Evolutionary conservation across 768 basidiomycete species (phyloP).

Genomic region (Tulasnella calospora): DNA sequence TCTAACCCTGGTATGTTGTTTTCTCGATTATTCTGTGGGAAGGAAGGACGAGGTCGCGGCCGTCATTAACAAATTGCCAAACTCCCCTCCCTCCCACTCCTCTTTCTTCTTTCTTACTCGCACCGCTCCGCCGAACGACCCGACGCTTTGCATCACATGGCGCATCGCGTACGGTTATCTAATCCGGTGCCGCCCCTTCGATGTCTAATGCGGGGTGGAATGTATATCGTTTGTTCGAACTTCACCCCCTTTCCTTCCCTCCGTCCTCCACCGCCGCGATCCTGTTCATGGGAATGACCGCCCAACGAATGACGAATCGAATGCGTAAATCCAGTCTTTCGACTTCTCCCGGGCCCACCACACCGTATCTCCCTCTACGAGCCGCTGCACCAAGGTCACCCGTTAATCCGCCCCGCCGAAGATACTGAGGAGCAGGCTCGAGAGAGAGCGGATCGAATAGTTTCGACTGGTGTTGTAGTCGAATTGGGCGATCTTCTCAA

Average conservation of each 20-base stretch:
- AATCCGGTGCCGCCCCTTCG: not conserved
- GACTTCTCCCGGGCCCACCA: conserved; percentile 16
- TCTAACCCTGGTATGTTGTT: not conserved
- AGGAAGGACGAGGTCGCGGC: not conserved
- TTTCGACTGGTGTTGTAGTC: conserved; percentile 10
- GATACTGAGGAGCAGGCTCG: conserved; percentile 4
- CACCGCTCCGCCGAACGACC: not conserved
- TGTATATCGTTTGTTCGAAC: not conserved
- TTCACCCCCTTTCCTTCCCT: not conserved
- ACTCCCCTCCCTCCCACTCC: not conserved
- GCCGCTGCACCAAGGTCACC: conserved; percentile 14
- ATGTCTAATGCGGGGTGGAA: not conserved
- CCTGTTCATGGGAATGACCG: not conserved
- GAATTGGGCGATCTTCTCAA: conserved; percentile 8
- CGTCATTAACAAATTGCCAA: conserved; percentile 1
- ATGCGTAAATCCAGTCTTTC: not conserved
- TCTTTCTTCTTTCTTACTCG: not conserved
- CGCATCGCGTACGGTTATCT: not conserved
- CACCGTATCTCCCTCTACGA: conserved; percentile 8
- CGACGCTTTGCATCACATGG: not conserved
- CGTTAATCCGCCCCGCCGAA: conserved; percentile 18
- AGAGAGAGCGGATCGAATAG: conserved; percentile 1
- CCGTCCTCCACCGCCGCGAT: not conserved
- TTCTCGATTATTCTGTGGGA: conserved; percentile 9
- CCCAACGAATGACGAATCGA: not conserved